Base-by-base conservation (phyloP, 805 yeast genomes). In the Ogataea pini region DNA sequence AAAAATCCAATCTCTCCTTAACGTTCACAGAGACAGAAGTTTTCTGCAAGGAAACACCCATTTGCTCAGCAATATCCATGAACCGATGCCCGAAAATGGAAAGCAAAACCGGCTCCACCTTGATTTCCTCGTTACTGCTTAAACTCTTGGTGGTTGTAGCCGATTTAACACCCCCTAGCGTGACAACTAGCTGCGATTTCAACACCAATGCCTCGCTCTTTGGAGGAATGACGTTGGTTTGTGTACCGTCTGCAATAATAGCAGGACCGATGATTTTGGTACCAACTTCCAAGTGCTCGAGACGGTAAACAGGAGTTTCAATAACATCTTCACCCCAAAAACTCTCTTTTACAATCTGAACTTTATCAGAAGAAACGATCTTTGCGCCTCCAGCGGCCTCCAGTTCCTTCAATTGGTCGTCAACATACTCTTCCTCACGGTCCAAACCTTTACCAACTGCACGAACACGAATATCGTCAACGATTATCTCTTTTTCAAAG, bases 41-140 rank as follows among this genome's bases (percentile, higher is more conserved):
- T 66, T 85, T 85, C 55, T 86, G 86, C 47, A 88, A 71, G 4
- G 91, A 85, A 31, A 78, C 78, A 32, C 95, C 92, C 96, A 88
- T 88, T 61, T 86, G 92, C 57, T 88, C 95, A 7, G 96, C 96
- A 64, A 89, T 87, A 53, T 89, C 89, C 92, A 88, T 87, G 64
- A 88, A 88, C 51, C 95, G 72, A 64, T 87, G 90, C 28, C 89
- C 85, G 67, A 88, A 88, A 19, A 88, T 84, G 0, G 95, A 85
- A 33, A 88, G 65, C 54, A 82, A 70, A 28, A 88, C 79, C 1
- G 94, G 94, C 56, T 88, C 91, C 32, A 84, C 68, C 19, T 57
- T 59, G 17, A 63, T 54, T 5, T 56, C 65, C 25, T 25, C 38
- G 14, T 36, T 40, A 24, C 27, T 24, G 6, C n/a, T n/a, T n/a